phyloP scores from a whole-genome alignment of 768 basidiomycete species.

The Rhizopogon roseolus region DNA sequence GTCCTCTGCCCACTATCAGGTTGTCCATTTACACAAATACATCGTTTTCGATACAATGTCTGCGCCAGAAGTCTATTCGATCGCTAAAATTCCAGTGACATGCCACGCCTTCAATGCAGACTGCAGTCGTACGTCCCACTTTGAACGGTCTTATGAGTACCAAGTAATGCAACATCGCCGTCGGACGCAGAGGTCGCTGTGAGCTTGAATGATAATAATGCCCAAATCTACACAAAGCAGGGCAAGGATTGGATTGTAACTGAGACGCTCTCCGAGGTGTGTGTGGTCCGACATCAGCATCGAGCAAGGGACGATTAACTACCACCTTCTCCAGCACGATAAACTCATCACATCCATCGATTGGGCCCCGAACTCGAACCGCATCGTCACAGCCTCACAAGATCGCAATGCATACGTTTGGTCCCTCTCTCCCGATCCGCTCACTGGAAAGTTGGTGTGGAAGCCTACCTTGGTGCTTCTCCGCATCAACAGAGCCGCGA shows the following conservation, averaged over 20 bases:
- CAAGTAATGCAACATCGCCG: neutral
- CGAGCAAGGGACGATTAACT: neutral
- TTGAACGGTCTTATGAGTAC: neutral
- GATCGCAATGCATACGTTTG: slow-evolving; percentile 99
- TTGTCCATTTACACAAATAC: neutral
- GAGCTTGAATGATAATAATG: slow-evolving; percentile 87
- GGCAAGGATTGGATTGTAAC: slow-evolving; percentile 65
- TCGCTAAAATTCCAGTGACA: slow-evolving; percentile 83
- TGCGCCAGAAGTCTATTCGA: slow-evolving; percentile 68
- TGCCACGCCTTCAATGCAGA: slow-evolving; percentile 90
- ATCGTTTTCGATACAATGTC: slow-evolving; percentile 38
- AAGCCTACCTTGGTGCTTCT: slow-evolving; percentile 96
- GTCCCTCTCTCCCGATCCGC: slow-evolving; percentile 74
- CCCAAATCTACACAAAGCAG: slow-evolving; percentile 68
- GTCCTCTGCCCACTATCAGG: slow-evolving; percentile 50
- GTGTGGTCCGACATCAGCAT: slow-evolving; percentile 7
- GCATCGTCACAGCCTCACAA: slow-evolving; percentile 98
- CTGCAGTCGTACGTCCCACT: slow-evolving; percentile 62
- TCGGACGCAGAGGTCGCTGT: slow-evolving; percentile 73
- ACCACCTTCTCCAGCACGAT: slow-evolving; percentile 69
- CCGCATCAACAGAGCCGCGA: slow-evolving; percentile 93
- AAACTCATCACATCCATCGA: slow-evolving; percentile 97
- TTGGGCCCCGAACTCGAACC: slow-evolving; percentile 96
- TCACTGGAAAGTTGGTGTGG: slow-evolving; percentile 73
- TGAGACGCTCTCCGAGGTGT: slow-evolving; percentile 83